These are phyloP conservation scores for Quercus suber DNA, from an alignment of 306 rosid genomes.

Conservation along the genomic window DNA sequence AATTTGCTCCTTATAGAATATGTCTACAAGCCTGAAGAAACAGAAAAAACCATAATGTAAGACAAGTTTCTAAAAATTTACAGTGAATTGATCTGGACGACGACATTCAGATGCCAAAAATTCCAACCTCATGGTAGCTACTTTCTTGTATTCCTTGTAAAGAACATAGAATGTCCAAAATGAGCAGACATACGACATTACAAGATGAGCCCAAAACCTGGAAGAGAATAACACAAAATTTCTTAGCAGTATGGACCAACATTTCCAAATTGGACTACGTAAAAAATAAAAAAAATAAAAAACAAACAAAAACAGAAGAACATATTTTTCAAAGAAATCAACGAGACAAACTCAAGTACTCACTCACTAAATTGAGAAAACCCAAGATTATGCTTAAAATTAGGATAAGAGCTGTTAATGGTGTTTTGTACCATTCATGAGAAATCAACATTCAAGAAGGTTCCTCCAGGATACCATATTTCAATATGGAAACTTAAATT, in stretches of 20 bases:
- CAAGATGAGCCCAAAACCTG: slow-evolving; percentile 81
- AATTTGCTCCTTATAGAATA: not conserved
- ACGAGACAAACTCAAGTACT: not conserved
- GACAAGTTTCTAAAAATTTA: slow-evolving; percentile 25
- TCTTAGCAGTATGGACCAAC: slow-evolving; percentile 4
- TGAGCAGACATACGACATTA: slow-evolving; percentile 75
- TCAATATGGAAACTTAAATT: not conserved
- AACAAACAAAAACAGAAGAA: not conserved
- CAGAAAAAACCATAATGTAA: not conserved
- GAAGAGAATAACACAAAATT: slow-evolving; percentile 19
- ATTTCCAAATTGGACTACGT: not conserved
- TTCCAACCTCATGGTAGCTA: slow-evolving; percentile 65
- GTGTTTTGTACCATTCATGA: not conserved
- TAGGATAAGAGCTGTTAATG: not conserved
- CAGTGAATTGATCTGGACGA: slow-evolving; percentile 82
- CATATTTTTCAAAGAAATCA: not conserved
- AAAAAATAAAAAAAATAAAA: not conserved
- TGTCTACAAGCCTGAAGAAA: not conserved
- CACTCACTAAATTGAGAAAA: not conserved
- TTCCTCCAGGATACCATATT: not conserved
- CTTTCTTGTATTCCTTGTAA: slow-evolving; percentile 58
- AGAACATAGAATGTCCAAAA: slow-evolving; percentile 80
- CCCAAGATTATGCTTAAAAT: not conserved
- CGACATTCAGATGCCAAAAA: slow-evolving; percentile 77
- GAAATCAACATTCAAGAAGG: not conserved